A percentile compares a stretch with the other conserved stretches of the same genome.
These are phyloP conservation scores for Eutrema heterophyllum DNA, from an alignment of 345 rosid species.

Conservation along the genomic window DNA sequence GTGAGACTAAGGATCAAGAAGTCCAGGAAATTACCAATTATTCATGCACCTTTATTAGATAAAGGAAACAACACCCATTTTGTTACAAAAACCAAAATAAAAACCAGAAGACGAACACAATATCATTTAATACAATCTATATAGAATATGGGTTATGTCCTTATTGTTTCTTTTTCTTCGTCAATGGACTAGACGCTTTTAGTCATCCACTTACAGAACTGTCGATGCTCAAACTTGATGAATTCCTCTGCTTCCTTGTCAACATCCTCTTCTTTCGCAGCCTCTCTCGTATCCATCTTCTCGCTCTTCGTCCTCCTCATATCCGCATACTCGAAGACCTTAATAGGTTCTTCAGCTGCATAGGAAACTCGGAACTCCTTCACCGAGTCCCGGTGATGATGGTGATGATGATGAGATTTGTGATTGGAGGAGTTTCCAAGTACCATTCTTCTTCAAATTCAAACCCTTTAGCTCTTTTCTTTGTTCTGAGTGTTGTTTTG, in stretches of 20 bases:
- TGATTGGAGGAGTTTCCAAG: constrained; percentile 15
- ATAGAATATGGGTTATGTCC: not conserved
- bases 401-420: constrained; percentile 21
- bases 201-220: constrained; percentile 37
- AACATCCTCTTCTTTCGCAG: constrained; percentile 30
- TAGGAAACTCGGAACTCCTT: constrained; percentile 13
- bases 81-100: constrained; percentile 8
- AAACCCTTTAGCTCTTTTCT: not conserved
- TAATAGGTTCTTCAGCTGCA: constrained; percentile 14
- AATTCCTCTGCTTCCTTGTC: constrained; percentile 63
- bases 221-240: constrained; percentile 50
- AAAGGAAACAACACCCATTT: not conserved
- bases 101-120: not conserved
- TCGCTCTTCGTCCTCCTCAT: constrained; percentile 21
- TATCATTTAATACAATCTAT: not conserved
- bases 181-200: not conserved
- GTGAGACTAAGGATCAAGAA: not conserved
- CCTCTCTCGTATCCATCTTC: not conserved
- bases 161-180: not conserved
- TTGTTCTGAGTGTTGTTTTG: not conserved
- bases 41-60: not conserved
- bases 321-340: constrained; percentile 10
- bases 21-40: not conserved
- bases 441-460: not conserved
- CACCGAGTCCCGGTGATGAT: not conserved